These are phyloP conservation scores for Ophiostoma quercus DNA, from an alignment of 2,329 filamentous ascomycete genomes.

Conservation along the genomic window DNA sequence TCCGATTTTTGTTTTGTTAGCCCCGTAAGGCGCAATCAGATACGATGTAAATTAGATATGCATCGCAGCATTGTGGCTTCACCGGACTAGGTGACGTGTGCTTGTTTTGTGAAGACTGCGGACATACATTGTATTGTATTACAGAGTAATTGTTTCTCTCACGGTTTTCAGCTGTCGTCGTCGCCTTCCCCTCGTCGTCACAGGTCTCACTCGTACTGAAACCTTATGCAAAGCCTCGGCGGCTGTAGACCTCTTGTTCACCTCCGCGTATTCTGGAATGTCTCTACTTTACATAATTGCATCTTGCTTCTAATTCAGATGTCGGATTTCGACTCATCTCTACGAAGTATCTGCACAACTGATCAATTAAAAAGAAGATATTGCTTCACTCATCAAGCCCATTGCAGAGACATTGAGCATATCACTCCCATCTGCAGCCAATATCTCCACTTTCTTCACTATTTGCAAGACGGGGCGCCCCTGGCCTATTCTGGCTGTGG, in stretches of 20 bases:
- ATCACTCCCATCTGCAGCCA: neutral
- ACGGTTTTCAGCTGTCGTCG: neutral
- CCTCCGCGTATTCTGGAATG: neutral
- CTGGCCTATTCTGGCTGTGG: slow-evolving; percentile 18
- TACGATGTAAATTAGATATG: no score
- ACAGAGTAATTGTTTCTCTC: neutral
- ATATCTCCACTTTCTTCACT: neutral
- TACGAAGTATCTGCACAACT: no score
- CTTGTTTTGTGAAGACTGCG: neutral
- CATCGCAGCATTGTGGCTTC: neutral
- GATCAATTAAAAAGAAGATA: no score
- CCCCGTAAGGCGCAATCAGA: neutral
- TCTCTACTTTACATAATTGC: no score
- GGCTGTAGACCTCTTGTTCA: neutral
- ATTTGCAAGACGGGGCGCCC: neutral
- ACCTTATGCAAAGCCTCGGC: neutral
- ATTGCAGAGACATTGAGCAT: neutral
- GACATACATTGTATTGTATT: no score
- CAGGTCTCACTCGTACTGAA: neutral
- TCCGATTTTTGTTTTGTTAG: neutral
- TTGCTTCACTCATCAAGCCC: no score
- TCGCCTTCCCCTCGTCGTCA: neutral
- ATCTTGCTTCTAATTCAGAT: no score
- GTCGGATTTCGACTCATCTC: no score
- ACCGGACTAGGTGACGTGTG: neutral